Evolutionary conservation across 768 basidiomycete species (phyloP).

Genomic region (Hebeloma cylindrosporum): DNA sequence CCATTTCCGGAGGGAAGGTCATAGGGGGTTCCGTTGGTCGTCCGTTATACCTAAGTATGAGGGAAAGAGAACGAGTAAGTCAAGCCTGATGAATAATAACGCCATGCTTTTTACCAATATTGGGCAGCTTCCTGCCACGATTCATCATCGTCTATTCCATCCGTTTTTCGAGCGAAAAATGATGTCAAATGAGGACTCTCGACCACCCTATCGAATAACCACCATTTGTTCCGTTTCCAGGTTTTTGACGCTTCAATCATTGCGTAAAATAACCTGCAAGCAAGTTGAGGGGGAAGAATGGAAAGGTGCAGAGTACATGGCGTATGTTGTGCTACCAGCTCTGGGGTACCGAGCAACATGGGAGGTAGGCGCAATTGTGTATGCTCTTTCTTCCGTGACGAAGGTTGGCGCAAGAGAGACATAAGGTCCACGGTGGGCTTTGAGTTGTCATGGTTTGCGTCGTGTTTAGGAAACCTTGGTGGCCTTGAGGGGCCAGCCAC

Average conservation of each 20-base stretch:
- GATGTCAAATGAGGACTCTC: conserved; percentile 85
- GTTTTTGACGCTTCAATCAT: conserved; percentile 61
- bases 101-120: conserved; percentile 71
- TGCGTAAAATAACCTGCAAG: conserved; percentile 70
- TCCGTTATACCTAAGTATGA: conserved; percentile 71
- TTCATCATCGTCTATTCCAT: conserved; percentile 43
- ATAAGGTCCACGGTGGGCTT: conserved; percentile 49
- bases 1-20: conserved; percentile 67
- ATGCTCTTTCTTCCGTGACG: conserved; percentile 32
- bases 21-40: conserved; percentile 55
- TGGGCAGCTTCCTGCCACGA: conserved; percentile 73
- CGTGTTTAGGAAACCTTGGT: conserved; percentile 20
- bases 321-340: conserved; percentile 64
- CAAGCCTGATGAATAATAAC: background rate
- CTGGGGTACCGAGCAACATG: conserved; percentile 59
- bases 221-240: conserved; percentile 82
- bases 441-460: conserved; percentile 12
- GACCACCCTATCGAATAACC: conserved; percentile 78
- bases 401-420: conserved; percentile 54
- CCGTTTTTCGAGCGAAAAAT: conserved; percentile 62
- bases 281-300: conserved; percentile 71
- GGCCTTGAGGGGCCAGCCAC: background rate
- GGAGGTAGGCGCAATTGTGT: conserved; percentile 58
- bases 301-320: conserved; percentile 75
- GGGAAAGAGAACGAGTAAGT: background rate